phyloP scores from a whole-genome alignment of 129 eudicot species.

The Saussurea involucrata region DNA sequence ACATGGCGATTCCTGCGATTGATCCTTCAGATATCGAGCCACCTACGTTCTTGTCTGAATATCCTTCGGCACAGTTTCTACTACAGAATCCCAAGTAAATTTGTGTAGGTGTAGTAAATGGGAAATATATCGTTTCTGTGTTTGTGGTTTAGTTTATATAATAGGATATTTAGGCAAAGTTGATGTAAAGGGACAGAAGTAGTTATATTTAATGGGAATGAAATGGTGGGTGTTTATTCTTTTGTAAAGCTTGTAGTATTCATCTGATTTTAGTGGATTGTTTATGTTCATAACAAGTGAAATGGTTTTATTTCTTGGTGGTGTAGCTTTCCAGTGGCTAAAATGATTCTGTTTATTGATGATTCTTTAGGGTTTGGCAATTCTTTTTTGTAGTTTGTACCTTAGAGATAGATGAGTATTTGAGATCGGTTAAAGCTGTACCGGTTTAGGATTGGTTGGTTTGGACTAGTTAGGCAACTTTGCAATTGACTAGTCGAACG shows the following conservation, averaged over 20 bases:
- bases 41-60: slow-evolving; percentile 63
- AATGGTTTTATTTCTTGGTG: background rate
- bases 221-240: slow-evolving; percentile 17
- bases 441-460: too few species aligned
- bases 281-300: background rate
- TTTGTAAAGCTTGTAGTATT: slow-evolving; percentile 34
- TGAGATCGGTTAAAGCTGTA: too few species aligned
- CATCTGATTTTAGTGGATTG: slow-evolving; percentile 19
- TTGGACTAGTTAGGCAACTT: too few species aligned
- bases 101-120: slow-evolving; percentile 12
- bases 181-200: slow-evolving; percentile 26
- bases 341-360: background rate
- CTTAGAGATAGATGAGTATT: too few species aligned
- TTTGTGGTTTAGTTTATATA: slow-evolving; percentile 1
- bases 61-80: slow-evolving; percentile 68
- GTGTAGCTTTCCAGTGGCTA: background rate
- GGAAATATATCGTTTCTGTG: slow-evolving; percentile 19
- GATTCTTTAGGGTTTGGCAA: background rate
- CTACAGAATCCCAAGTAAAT: slow-evolving; percentile 42
- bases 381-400: background rate
- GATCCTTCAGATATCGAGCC: slow-evolving; percentile 75
- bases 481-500: too few species aligned
- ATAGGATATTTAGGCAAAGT: slow-evolving; percentile 21
- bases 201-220: background rate
- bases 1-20: slow-evolving; percentile 78